Conservation (phyloP, 2,329 filamentous ascomycete genomes). For the Trichocomaceae sp. region DNA sequence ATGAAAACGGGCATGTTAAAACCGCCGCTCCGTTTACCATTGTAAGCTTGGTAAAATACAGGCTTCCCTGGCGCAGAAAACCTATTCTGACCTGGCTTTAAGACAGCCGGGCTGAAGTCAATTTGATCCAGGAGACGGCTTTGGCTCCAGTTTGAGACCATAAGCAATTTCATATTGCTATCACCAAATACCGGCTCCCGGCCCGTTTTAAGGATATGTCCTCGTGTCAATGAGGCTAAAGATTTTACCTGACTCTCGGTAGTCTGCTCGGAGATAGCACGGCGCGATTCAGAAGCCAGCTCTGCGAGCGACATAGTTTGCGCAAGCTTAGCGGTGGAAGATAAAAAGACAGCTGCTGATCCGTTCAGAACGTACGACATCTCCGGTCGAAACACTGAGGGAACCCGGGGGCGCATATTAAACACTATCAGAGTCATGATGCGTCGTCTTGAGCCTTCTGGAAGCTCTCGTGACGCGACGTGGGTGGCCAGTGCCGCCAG, state of each 20-base stretch:
- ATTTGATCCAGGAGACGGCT: neutral
- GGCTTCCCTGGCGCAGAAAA: neutral
- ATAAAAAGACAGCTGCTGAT: neutral
- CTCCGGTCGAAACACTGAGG: neutral
- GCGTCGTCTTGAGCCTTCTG: neutral
- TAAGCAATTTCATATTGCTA: neutral
- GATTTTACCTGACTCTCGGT: slow-evolving; percentile 1
- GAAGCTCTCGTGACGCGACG: neutral
- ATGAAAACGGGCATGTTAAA: neutral
- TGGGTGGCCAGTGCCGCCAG: neutral
- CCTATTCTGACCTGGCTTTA: neutral
- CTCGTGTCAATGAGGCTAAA: neutral
- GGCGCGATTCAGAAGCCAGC: neutral
- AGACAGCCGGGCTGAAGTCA: slow-evolving; percentile 1
- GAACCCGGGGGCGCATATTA: neutral
- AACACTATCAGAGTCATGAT: slow-evolving; percentile 1
- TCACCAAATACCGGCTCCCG: neutral
- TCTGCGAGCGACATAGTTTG: neutral
- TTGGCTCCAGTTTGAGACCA: slow-evolving; percentile 4
- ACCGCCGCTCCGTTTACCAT: neutral
- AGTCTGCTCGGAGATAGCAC: neutral
- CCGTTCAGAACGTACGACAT: neutral
- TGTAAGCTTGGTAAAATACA: neutral
- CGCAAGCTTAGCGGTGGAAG: neutral
- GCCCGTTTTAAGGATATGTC: neutral